Conservation (phyloP, 352 stramenopile genomes). For the Phytophthora litchii region DNA sequence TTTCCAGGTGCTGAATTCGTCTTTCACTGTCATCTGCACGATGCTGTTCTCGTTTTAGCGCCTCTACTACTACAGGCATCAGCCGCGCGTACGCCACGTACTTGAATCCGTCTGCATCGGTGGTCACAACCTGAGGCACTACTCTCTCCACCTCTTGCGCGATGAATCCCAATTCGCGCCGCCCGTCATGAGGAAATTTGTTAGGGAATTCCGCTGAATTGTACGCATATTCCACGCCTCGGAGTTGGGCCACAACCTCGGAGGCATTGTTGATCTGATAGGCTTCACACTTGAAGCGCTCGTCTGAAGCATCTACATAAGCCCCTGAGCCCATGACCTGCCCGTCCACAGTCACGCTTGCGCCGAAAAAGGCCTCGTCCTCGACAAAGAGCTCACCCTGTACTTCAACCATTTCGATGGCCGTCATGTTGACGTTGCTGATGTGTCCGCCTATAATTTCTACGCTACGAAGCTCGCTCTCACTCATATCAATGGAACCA, state of each 20-base stretch:
- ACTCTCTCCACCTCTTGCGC: conserved; percentile 88
- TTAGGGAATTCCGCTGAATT: conserved; percentile 43
- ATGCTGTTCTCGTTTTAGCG: conserved; percentile 57
- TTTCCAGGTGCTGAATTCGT: conserved; percentile 20
- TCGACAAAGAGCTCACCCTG: conserved; percentile 84
- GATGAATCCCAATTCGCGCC: conserved; percentile 86
- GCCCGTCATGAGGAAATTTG: conserved; percentile 39
- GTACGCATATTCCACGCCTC: conserved; percentile 78
- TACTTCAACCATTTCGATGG: conserved; percentile 72
- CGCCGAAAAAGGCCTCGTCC: conserved; percentile 83
- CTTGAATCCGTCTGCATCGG: conserved; percentile 78
- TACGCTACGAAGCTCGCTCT: conserved; percentile 69
- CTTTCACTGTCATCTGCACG: conserved; percentile 25
- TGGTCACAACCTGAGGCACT: conserved; percentile 80
- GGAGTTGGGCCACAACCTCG: conserved; percentile 50
- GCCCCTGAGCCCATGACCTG: conserved; percentile 91
- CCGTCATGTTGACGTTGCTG: conserved; percentile 80
- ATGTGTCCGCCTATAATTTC: conserved; percentile 81
- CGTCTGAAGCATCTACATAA: conserved; percentile 91
- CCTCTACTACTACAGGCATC: conserved; percentile 82
- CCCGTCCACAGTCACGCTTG: conserved; percentile 84
- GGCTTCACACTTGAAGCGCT: conserved; percentile 86
- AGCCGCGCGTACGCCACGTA: conserved; percentile 88
- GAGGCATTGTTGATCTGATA: conserved; percentile 50
- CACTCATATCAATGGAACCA: conserved; percentile 81